Evolutionary conservation across 352 stramenopile genomes (phyloP).

Genomic region (Thraustochytrium sp.): DNA sequence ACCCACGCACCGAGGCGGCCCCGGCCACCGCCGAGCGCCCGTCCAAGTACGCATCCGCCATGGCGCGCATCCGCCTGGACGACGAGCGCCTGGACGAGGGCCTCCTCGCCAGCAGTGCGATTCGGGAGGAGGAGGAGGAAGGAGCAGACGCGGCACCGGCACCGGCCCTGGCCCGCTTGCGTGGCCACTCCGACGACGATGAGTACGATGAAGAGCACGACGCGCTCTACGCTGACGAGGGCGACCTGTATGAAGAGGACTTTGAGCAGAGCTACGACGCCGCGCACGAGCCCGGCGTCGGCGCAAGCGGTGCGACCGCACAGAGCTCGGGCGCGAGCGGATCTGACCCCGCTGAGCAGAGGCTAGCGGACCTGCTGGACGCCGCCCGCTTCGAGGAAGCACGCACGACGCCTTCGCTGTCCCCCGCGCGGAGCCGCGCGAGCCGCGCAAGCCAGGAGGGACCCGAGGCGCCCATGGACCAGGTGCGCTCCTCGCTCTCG

Average conservation of each 20-base stretch:
- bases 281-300: not conserved
- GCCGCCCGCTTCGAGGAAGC: not conserved
- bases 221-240: too few relatives aligned
- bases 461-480: not conserved
- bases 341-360: not conserved
- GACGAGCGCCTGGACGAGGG: not conserved
- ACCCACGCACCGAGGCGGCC: not conserved
- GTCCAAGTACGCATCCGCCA: not conserved
- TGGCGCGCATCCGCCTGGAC: not conserved
- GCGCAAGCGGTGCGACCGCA: too few relatives aligned
- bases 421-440: not conserved
- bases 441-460: not conserved
- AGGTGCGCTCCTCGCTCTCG: conserved; percentile 7
- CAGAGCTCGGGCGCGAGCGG: not conserved
- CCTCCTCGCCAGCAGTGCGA: not conserved
- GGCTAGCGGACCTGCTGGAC: not conserved
- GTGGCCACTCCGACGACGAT: too few relatives aligned
- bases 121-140: not conserved
- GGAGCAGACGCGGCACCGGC: not conserved
- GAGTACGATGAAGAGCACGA: too few relatives aligned
- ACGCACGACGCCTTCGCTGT: not conserved
- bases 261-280: too few relatives aligned
- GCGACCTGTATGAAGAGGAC: too few relatives aligned
- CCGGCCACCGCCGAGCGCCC: not conserved
- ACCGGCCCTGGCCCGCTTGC: too few relatives aligned